A percentile compares a stretch with the other conserved stretches of the same genome.
phyloP scores from a whole-genome alignment of 495 filamentous ascomycete genomes.

The Xylaria flabelliformis region DNA sequence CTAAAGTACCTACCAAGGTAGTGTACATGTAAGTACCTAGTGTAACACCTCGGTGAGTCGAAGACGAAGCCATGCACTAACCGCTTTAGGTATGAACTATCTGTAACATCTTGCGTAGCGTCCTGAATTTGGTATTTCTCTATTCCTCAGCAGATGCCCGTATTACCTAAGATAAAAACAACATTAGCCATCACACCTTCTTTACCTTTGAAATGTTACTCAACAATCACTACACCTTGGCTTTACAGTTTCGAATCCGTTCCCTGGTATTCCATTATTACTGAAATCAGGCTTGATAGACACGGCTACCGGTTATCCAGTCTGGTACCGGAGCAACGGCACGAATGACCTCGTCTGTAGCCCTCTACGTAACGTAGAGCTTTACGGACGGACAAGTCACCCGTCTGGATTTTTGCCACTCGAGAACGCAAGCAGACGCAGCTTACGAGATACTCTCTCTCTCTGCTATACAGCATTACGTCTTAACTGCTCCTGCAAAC shows the following conservation, averaged over 20 bases:
- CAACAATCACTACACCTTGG: not conserved
- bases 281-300: not conserved
- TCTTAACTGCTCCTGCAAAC: not conserved
- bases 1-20: not conserved
- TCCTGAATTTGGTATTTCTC: not conserved
- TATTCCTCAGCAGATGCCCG: constrained; percentile 12
- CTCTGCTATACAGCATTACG: not conserved
- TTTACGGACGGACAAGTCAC: not conserved
- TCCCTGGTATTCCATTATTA: not conserved
- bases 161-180: not conserved
- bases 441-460: constrained; percentile 5
- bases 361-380: not conserved
- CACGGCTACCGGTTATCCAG: not conserved
- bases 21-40: not conserved
- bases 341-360: not conserved
- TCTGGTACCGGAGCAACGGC: not conserved
- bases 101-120: not conserved
- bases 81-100: not conserved
- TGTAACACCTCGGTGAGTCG: not conserved
- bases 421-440: not conserved
- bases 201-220: not conserved
- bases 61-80: not conserved
- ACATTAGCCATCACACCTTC: not conserved
- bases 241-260: not conserved
- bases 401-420: not conserved